Conservation (phyloP, 2,329 filamentous ascomycete genomes). For the Fusarium nisikadoi region DNA sequence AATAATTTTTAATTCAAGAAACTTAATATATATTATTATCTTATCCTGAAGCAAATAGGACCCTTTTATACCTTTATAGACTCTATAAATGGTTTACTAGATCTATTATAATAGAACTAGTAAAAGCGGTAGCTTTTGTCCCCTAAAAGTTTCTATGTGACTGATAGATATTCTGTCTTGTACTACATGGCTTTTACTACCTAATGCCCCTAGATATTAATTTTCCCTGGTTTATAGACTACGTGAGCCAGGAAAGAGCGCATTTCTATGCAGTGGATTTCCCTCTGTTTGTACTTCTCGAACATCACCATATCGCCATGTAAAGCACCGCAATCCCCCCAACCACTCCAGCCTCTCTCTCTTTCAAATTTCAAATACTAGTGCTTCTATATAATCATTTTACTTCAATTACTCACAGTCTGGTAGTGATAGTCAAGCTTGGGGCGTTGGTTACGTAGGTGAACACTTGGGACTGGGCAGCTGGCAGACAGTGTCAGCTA, state of each 20-base stretch:
- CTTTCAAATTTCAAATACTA: not conserved
- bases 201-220: not conserved
- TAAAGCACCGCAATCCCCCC: not conserved
- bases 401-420: not conserved
- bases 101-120: no score
- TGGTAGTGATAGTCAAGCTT: not conserved
- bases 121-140: not conserved
- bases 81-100: no score
- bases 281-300: not conserved
- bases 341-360: not conserved
- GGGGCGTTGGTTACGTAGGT: not conserved
- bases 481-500: conserved; percentile 23
- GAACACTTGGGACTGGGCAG: conserved; percentile 2
- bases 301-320: not conserved
- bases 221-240: not conserved
- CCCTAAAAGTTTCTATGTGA: not conserved
- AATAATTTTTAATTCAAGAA: not conserved
- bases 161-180: not conserved
- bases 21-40: not conserved
- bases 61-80: no score
- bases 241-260: not conserved
- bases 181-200: not conserved
- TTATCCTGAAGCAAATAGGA: not conserved
- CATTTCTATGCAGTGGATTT: not conserved
- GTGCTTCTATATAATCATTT: not conserved